Evolutionary conservation across 2,329 filamentous ascomycete species (phyloP), one percentile per base, ranked within the genome.

Genomic region (Botryotinia globosa): DNA sequence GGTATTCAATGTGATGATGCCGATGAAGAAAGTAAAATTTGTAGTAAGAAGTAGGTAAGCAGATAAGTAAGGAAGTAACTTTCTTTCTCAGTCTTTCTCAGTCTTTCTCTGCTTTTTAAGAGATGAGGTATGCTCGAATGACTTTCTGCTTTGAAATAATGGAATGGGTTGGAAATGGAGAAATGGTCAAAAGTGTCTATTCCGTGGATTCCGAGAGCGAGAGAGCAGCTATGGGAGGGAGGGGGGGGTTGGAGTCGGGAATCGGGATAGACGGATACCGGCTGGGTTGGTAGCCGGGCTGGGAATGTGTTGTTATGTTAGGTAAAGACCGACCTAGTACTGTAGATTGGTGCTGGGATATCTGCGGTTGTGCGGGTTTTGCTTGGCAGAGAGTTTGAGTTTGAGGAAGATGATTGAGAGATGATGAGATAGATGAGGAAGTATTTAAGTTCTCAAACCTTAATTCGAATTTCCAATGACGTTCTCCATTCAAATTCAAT

Each of bases 141-240:
- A 12, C 48, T 54, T 12, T 54, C 3, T 62, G 59, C 37, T 39
- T 62, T 62, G 59, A 62, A 42, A 45, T 45, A 62, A 42, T 22
- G 9, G 44, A 45, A 39, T 62, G 22, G 22, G 39, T 42, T 16
- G 34, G 58, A 10, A 12, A 34, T 62, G 25, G 14, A 39, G 37
- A n/a, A 42, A 42, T 29, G 34, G 34, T 42, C n/a, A 16, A 42
- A 39, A n/a, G 25, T 37, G 59, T 37, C 7, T 16, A 34, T 65
- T 34, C 63, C 63, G 63, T 48, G 22, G 44, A 29, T 65, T 65
- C 63, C 63, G 63, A 48, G 29, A 51, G 32, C 48, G 48, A 54
- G 22, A n/a, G 48, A 10, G 45, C n/a, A 54, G 48, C 48, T 51
- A 25, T 51, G 48, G 48, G 22, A 51, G 48, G 48, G 48, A 51